Percentiles rank a stretch among this genome's conserved stretches.
phyloP scores from a whole-genome alignment of 805 yeast species.

The Ogataea dorogensis region DNA sequence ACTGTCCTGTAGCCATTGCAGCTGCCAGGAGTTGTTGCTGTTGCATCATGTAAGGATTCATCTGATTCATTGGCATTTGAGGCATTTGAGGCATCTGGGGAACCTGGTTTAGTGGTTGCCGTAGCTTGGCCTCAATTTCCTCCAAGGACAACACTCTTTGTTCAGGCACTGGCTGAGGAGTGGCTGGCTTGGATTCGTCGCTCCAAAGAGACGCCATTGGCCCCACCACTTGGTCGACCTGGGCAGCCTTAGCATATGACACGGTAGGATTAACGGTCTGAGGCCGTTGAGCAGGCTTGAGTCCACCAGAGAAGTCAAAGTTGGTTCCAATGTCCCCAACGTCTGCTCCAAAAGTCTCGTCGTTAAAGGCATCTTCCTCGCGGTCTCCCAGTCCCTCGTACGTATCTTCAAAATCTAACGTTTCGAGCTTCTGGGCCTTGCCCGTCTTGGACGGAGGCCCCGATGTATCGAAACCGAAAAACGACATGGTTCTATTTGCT shows the following conservation, averaged over 20 bases:
- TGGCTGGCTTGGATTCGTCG: slow-evolving; percentile 27
- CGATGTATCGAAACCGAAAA: slow-evolving; percentile 61
- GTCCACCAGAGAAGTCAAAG: slow-evolving; percentile 57
- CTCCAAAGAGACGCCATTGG: slow-evolving; percentile 78
- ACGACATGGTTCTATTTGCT: slow-evolving; percentile 46
- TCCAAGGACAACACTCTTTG: slow-evolving; percentile 67
- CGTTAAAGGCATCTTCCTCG: slow-evolving; percentile 77
- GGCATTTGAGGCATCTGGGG: slow-evolving; percentile 19
- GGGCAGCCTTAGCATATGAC: slow-evolving; percentile 45
- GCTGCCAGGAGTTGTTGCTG: slow-evolving; percentile 33
- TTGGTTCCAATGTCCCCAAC: slow-evolving; percentile 49
- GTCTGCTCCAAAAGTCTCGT: slow-evolving; percentile 70
- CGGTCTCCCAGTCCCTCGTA: slow-evolving; percentile 81
- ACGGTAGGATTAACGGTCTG: slow-evolving; percentile 25
- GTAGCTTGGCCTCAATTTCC: slow-evolving; percentile 79
- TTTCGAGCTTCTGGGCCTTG: slow-evolving; percentile 30
- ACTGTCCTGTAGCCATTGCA: slow-evolving; percentile 35
- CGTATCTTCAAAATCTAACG: slow-evolving; percentile 78
- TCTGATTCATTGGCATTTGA: slow-evolving; percentile 21
- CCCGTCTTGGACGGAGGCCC: slow-evolving; percentile 33
- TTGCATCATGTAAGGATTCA: slow-evolving; percentile 31
- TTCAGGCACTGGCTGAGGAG: slow-evolving; percentile 23
- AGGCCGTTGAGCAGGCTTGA: slow-evolving; percentile 16
- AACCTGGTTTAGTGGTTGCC: slow-evolving; percentile 39
- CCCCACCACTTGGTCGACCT: slow-evolving; percentile 45